Base-by-base conservation (phyloP, 306 rosid genomes). In the Trifolium pratense region DNA sequence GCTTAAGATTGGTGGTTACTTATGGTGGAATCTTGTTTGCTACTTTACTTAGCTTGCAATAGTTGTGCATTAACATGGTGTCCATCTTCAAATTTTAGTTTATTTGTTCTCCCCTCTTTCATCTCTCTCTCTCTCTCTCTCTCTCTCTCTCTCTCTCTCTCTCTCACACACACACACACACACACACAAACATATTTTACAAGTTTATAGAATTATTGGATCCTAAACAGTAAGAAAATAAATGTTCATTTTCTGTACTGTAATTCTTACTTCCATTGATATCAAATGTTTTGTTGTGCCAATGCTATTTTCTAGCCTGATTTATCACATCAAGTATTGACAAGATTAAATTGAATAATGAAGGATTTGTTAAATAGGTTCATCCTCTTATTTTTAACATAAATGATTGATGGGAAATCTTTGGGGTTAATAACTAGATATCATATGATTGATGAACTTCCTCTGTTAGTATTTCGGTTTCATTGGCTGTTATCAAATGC, bases 401-500 rank as follows among this genome's bases (percentile, higher is more conserved):
- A 53, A 48, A 57, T 39, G 66, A 20, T 34, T 67, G 73, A 52
- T 36, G 52, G 60, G 53, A 46, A 66, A 48, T 59, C 71, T 55
- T 49, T 46, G 71, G 71, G 55, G 20, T 66, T 78, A 43, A 48
- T 43, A 71, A 66, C 70, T 40, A 42, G 15, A 57, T 32, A 66
- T 58, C 34, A 21, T 59, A 56, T 66, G 40, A 34, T 61, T 61
- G 63, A 21, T 48, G 53, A 45, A 62, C 3, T 64, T 39, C 52
- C 17, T 75, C 9, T 21, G 34, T 34, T 37, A 52, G 78, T 39
- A 26, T 16, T 64, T 18, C 80, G 43, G 61, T 68, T 72, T 56
- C 43, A 73, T 74, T 51, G 40, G 15, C 32, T 72, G 42, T 68
- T 36, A 26, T 74, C 61, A 49, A 77, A 32, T 84, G 76, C 83